A percentile compares a stretch with the other conserved stretches of the same genome.
Evolutionary conservation across 2,329 filamentous ascomycete species (phyloP).

Genomic region (Beauveria bassiana): DNA sequence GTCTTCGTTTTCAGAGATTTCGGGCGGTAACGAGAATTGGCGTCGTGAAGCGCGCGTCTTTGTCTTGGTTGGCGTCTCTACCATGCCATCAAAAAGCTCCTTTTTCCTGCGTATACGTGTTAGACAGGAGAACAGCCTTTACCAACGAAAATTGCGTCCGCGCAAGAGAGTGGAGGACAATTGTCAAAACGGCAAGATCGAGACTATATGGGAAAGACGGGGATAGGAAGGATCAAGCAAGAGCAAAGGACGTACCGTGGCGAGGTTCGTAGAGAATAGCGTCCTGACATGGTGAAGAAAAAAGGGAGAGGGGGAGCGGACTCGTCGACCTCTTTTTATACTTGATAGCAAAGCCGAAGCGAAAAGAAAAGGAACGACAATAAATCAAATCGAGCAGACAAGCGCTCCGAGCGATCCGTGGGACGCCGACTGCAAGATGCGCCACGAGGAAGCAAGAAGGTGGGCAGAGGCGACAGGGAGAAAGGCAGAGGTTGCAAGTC

Average conservation of each 20-base stretch:
- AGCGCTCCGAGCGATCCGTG: conserved; percentile 8
- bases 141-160: background rate
- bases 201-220: conserved; percentile 4
- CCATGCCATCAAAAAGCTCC: conserved; percentile 54
- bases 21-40: conserved; percentile 39
- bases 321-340: conserved; percentile 7
- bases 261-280: conserved; percentile 31
- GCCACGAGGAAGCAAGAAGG: conserved; percentile 7
- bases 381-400: background rate
- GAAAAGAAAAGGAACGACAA: background rate
- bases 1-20: conserved; percentile 39
- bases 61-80: conserved; percentile 42
- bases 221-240: background rate
- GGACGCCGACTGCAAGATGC: conserved; percentile 2
- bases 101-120: conserved; percentile 39
- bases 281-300: conserved; percentile 24
- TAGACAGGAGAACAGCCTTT: background rate
- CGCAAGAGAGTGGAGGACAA: background rate
- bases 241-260: conserved; percentile 24
- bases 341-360: background rate
- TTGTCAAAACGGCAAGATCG: background rate
- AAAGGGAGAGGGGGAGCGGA: background rate
- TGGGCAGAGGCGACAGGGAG: background rate
- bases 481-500: background rate
- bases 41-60: conserved; percentile 38